A percentile compares a stretch with the other conserved stretches of the same genome.
phyloP scores from a whole-genome alignment of 2,329 filamentous ascomycete genomes.

The Talaromyces amestolkiae region DNA sequence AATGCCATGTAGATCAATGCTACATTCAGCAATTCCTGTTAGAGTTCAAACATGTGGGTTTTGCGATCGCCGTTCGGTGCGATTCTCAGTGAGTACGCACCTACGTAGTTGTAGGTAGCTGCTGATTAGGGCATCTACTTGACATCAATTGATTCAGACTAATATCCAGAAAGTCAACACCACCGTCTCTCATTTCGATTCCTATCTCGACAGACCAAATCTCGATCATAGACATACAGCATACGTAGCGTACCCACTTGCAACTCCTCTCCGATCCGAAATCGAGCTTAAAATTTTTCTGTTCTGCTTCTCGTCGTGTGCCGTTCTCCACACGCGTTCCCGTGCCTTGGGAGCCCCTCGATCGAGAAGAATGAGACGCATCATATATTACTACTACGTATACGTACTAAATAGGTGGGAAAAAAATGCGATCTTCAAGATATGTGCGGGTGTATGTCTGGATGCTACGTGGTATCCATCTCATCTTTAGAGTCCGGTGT shows the following conservation, averaged over 20 bases:
- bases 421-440: slow-evolving; percentile 1
- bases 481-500: not conserved
- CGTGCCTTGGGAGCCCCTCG: not conserved
- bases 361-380: not conserved
- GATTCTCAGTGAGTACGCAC: not conserved
- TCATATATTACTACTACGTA: not conserved
- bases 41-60: slow-evolving; percentile 10
- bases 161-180: not conserved
- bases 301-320: slow-evolving; percentile 3
- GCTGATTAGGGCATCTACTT: not conserved
- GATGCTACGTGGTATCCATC: not conserved
- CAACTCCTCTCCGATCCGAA: slow-evolving; percentile 2
- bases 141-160: too few species aligned
- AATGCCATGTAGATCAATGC: slow-evolving; percentile 4
- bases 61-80: not conserved
- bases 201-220: not conserved
- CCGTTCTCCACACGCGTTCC: slow-evolving; percentile 10
- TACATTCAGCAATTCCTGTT: slow-evolving; percentile 1
- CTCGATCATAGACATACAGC: not conserved
- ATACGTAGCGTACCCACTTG: not conserved
- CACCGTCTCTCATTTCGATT: too few species aligned
- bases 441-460: not conserved
- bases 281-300: slow-evolving; percentile 6
- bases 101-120: not conserved
- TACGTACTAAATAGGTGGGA: not conserved